phyloP scores from a whole-genome alignment of 2,329 filamentous ascomycete genomes.

The Neoascochyta sp. region DNA sequence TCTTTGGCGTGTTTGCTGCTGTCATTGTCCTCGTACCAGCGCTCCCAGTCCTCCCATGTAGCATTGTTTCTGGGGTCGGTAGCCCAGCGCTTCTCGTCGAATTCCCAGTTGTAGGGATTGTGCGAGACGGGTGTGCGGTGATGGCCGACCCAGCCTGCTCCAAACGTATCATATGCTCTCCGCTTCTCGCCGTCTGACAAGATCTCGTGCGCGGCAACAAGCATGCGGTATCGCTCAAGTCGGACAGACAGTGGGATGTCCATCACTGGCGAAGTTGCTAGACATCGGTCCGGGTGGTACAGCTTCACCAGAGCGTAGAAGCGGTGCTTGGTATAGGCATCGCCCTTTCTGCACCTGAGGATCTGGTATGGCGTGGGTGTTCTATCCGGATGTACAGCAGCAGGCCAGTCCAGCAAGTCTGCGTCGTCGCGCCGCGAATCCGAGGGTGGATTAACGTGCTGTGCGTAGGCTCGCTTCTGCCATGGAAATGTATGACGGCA shows the following conservation, averaged over 20 bases:
- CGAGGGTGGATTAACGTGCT: constrained; percentile 21
- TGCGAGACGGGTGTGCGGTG: constrained; percentile 18
- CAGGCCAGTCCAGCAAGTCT: constrained; percentile 33
- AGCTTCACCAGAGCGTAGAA: constrained; percentile 93
- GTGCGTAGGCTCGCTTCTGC: constrained; percentile 26
- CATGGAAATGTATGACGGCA: constrained; percentile 38
- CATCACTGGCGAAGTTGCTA: constrained; percentile 37
- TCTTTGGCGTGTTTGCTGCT: constrained; percentile 37
- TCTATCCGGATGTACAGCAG: constrained; percentile 34
- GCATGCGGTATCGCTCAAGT: constrained; percentile 84
- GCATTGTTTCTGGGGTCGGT: constrained; percentile 64
- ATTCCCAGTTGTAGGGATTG: constrained; percentile 22
- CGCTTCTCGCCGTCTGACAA: constrained; percentile 78
- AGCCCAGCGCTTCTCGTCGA: constrained; percentile 31
- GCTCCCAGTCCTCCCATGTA: constrained; percentile 98
- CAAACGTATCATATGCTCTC: constrained; percentile 75
- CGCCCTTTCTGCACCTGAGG: constrained; percentile 59
- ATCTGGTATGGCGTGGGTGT: constrained; percentile 86
- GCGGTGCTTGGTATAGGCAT: constrained; percentile 73
- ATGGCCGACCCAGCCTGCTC: constrained; percentile 67
- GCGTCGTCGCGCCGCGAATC: constrained; percentile 14
- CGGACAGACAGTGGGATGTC: constrained; percentile 57
- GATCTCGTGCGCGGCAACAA: constrained; percentile 83
- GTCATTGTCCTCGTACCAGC: constrained; percentile 39
- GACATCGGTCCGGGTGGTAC: constrained; percentile 79